phyloP scores from a whole-genome alignment of 2,329 filamentous ascomycete species.

The Talaromyces piceae region DNA sequence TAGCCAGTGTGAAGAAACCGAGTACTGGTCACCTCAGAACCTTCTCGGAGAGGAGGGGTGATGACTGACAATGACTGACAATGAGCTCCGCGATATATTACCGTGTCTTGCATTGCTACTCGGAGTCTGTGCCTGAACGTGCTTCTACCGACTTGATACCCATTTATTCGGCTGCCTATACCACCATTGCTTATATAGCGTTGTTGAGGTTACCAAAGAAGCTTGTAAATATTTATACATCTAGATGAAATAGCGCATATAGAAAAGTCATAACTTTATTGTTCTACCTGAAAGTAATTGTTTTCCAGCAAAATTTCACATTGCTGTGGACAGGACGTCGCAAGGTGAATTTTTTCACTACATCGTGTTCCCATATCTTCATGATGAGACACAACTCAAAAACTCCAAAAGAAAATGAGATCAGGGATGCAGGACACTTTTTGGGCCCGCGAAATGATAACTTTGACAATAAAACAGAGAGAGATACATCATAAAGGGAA shows the following conservation, averaged over 20 bases:
- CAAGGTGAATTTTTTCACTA: background rate
- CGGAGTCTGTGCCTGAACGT: no score
- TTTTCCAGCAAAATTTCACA: background rate
- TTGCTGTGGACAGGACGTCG: conserved; percentile 2
- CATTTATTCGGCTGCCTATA: no score
- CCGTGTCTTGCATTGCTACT: no score
- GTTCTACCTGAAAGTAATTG: background rate
- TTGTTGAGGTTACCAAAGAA: no score
- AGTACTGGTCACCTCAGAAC: conserved; percentile 68
- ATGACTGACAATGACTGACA: conserved; percentile 15
- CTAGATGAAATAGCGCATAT: no score
- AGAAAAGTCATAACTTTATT: background rate
- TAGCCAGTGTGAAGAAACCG: conserved; percentile 72
- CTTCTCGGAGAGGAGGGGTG: conserved; percentile 36
- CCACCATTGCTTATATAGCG: no score
- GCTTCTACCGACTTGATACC: no score
- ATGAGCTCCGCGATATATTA: no score
- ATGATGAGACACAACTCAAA: conserved; percentile 1
- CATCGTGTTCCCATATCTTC: background rate
- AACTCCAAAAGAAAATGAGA: conserved; percentile 1
- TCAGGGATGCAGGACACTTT: background rate
- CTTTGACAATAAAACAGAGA: background rate
- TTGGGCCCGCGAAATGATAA: background rate
- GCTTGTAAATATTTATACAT: no score
- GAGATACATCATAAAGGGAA: conserved; percentile 16